Percentiles rank a stretch among this genome's conserved stretches.
phyloP scores from a whole-genome alignment of 768 basidiomycete genomes.

The Hirschioporus abietinus region DNA sequence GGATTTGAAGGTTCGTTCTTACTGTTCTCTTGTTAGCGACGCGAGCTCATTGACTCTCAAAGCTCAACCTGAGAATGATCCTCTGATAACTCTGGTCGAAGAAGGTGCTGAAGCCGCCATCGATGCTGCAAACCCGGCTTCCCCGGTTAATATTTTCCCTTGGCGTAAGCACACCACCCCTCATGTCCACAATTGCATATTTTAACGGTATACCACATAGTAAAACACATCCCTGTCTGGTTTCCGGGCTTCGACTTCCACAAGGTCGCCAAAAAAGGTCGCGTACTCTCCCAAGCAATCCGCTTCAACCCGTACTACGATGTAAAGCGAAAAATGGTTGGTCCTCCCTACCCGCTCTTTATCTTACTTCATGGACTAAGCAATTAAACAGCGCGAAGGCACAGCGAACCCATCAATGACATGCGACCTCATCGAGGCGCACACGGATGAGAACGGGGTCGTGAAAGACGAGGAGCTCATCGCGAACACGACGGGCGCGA shows the following conservation, averaged over 20 bases:
- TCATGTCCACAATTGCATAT: too few species aligned
- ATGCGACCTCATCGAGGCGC: neutral
- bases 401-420: slow-evolving; percentile 3
- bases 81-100: neutral
- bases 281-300: neutral
- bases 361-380: too few species aligned
- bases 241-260: slow-evolving; percentile 1
- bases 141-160: neutral
- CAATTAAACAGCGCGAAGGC: neutral
- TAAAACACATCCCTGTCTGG: slow-evolving; percentile 2
- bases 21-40: neutral
- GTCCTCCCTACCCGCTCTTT: neutral
- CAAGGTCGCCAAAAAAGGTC: neutral
- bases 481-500: neutral
- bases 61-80: neutral
- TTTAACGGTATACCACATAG: neutral
- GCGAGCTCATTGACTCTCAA: neutral
- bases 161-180: neutral
- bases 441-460: neutral
- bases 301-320: neutral
- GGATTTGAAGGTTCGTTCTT: neutral
- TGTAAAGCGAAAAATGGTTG: neutral
- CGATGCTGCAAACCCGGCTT: neutral
- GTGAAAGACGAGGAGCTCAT: neutral
- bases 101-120: neutral